Evolutionary conservation across 2,329 filamentous ascomycete species (phyloP).

Genomic region (Ophiocordyceps polyrhachis-furcata): DNA sequence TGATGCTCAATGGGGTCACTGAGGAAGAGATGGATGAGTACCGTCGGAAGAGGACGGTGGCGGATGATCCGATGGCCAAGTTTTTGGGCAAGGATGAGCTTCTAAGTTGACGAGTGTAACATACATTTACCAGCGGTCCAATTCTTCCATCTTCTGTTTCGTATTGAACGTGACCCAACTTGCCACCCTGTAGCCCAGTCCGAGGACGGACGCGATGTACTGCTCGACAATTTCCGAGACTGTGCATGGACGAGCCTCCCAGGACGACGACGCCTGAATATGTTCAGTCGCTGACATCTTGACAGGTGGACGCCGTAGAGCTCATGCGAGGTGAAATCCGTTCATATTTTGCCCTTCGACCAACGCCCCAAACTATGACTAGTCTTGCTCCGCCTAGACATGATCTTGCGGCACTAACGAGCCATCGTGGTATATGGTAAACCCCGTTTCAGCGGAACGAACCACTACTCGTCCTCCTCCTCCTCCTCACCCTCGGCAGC

Average conservation of each 20-base stretch:
- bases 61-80: constrained; percentile 74
- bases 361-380: constrained; percentile 33
- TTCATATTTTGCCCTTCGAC: constrained; percentile 27
- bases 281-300: neutral
- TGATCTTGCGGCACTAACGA: constrained; percentile 16
- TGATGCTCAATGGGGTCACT: constrained; percentile 60
- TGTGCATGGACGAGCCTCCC: neutral
- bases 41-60: constrained; percentile 51
- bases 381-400: constrained; percentile 19
- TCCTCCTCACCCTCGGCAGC: constrained; percentile 64
- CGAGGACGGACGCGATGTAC: neutral
- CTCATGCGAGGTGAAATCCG: constrained; percentile 14
- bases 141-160: neutral
- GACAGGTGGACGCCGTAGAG: neutral
- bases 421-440: constrained; percentile 10
- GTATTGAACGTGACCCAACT: neutral
- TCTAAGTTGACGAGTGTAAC: constrained; percentile 16
- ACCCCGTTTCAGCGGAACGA: constrained; percentile 12
- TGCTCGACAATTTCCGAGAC: neutral
- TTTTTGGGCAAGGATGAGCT: constrained; percentile 58
- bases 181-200: neutral
- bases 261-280: neutral
- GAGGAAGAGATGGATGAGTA: constrained; percentile 81
- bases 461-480: constrained; percentile 58
- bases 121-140: neutral